Conservation (phyloP, 148 eudicot genomes). For the Rhododendron henanense region DNA sequence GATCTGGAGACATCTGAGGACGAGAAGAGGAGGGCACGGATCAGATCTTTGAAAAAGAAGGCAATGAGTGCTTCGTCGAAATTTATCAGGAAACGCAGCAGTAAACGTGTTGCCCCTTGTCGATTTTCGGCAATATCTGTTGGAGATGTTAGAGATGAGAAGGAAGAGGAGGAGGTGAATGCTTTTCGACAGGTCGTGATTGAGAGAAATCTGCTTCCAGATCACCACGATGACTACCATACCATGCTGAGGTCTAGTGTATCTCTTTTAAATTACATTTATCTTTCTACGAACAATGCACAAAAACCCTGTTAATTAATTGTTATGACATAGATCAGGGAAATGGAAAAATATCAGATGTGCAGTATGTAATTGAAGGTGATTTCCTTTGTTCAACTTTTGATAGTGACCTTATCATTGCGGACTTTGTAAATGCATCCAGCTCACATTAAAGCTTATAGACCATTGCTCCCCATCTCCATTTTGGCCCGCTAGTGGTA, state of each 20-base stretch:
- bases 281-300: neutral
- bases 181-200: slow-evolving; percentile 60
- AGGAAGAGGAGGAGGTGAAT: slow-evolving; percentile 74
- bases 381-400: neutral
- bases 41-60: slow-evolving; percentile 75
- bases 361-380: neutral
- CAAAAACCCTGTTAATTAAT: neutral
- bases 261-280: neutral
- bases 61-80: slow-evolving; percentile 69
- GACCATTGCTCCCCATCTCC: neutral
- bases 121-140: slow-evolving; percentile 57
- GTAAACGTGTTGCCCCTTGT: slow-evolving; percentile 61
- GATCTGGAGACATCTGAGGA: slow-evolving; percentile 66
- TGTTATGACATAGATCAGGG: neutral
- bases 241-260: slow-evolving; percentile 75
- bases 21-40: slow-evolving; percentile 60
- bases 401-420: neutral
- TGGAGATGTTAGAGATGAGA: slow-evolving; percentile 71
- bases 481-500: neutral
- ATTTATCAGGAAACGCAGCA: slow-evolving; percentile 42
- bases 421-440: neutral
- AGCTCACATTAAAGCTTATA: neutral
- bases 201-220: slow-evolving; percentile 64
- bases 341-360: neutral
- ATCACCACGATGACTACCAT: slow-evolving; percentile 79